A percentile compares a stretch with the other conserved stretches of the same genome.
phyloP scores from a whole-genome alignment of 2,329 filamentous ascomycete genomes.

The Arthrobotrys conoides region DNA sequence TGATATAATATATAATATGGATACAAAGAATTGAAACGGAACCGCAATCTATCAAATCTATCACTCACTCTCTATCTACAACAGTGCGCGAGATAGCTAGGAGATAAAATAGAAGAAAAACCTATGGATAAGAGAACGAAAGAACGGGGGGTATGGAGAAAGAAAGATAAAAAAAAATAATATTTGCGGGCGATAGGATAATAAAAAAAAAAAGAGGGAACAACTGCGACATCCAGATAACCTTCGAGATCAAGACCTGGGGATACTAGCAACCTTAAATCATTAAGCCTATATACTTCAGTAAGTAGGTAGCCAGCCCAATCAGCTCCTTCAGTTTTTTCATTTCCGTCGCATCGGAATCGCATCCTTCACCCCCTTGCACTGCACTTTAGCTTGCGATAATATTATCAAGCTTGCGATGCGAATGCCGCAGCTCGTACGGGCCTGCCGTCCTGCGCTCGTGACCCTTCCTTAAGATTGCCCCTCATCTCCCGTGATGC shows the following conservation, averaged over 20 bases:
- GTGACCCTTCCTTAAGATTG: constrained; percentile 53
- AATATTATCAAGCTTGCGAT: constrained; percentile 25
- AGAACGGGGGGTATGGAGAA: constrained; percentile 4
- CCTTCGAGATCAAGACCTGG: constrained; percentile 15
- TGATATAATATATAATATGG: constrained; percentile 8
- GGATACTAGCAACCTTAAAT: constrained; percentile 43
- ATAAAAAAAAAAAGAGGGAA: constrained; percentile 6
- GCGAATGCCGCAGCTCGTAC: constrained; percentile 45
- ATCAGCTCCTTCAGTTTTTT: constrained; percentile 10
- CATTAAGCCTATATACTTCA: constrained; percentile 18
- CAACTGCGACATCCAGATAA: constrained; percentile 15
- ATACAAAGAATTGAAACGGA: constrained; percentile 21
- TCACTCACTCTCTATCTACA: background rate
- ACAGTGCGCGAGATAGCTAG: background rate
- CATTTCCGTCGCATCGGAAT: constrained; percentile 19
- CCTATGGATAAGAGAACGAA: background rate
- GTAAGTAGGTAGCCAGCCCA: constrained; percentile 6
- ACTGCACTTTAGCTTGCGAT: constrained; percentile 2
- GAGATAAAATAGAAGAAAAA: background rate
- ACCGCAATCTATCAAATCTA: background rate
- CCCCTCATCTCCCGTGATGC: constrained; percentile 50
- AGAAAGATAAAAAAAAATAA: too few species aligned
- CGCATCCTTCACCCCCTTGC: constrained; percentile 6
- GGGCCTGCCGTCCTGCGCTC: constrained; percentile 46
- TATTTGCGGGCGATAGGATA: constrained; percentile 7